Evolutionary conservation across 2,329 filamentous ascomycete species (phyloP), one percentile per base, ranked within the genome.

Genomic region (Phaeosphaeria sp.): DNA sequence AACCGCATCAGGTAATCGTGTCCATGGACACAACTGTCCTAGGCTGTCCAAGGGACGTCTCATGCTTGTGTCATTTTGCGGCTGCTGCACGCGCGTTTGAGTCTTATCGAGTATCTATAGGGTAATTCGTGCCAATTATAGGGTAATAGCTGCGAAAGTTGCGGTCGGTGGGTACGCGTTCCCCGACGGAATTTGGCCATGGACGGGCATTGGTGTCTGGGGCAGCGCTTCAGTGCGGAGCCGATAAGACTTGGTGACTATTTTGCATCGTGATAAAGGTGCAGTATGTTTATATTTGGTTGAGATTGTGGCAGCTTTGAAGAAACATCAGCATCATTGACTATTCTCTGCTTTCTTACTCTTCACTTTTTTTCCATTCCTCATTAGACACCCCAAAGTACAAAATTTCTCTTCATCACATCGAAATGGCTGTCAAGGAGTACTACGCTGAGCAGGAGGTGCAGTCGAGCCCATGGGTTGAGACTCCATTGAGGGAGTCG

Each of bases 401-500:
- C 15, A 24, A 9, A 44, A 27, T 15, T 9, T 25, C 13, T 25
- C n/a, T 43, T 22, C 21, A 17, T 21, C 15, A 30, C 36, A 30
- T 44, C 49, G 18, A 45, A 20, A 52, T 52, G 49, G 49, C 49
- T 20, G 46, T 51, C 36, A 46, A 49, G 18, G 47, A 49, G 20
- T 63, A 53, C 50, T 58, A 67, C 39, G 50, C 60, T 51, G 52
- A 65, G 6, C 64, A 69, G 36, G 58, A 62, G 43, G 57, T 69
- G 53, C 67, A 72, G 51, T 57, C 65, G 47, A 72, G 65, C 58
- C 74, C 90, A 55, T 93, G 89, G 89, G 84, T 87, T 59, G 81
- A 89, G 73, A 93, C 91, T 18, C 91, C 91, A 24, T 83, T 91
- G 59, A 82, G 91, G 57, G 85, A 87, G 69, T 92, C 88, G 2